These are phyloP conservation scores for Paulownia fortunei DNA, from an alignment of 257 asterid species.

Conservation along the genomic window DNA sequence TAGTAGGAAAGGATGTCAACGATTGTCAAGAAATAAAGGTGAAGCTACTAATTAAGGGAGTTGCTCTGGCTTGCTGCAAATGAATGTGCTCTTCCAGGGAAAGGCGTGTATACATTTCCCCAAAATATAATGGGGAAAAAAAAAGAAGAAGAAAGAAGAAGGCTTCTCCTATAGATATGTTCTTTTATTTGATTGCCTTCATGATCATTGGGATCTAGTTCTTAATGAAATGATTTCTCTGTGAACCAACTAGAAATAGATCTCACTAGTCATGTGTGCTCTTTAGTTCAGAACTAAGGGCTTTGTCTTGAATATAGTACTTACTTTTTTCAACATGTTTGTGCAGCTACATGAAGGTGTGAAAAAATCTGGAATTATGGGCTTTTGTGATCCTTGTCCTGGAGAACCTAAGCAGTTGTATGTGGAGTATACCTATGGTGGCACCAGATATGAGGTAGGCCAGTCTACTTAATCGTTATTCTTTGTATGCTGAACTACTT, in stretches of 20 bases:
- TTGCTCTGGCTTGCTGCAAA: neutral
- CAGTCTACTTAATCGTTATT: neutral
- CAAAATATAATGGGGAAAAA: too few species aligned
- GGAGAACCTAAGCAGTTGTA: slow-evolving; percentile 79
- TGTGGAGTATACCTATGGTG: slow-evolving; percentile 67
- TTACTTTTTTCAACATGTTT: slow-evolving; percentile 11
- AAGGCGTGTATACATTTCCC: neutral
- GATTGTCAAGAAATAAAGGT: too few species aligned
- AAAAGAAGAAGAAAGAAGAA: neutral
- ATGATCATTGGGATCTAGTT: slow-evolving; percentile 10
- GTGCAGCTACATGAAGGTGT: slow-evolving; percentile 91
- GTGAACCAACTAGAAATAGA: neutral
- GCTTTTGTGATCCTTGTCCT: slow-evolving; percentile 98
- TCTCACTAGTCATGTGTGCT: neutral
- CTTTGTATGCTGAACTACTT: slow-evolving; percentile 16
- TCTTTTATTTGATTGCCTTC: neutral
- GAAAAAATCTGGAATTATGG: slow-evolving; percentile 96
- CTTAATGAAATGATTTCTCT: neutral
- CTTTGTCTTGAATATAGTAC: neutral
- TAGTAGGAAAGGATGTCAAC: neutral
- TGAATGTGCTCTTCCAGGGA: neutral
- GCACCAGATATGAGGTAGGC: slow-evolving; percentile 67
- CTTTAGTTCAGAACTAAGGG: neutral
- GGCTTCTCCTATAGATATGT: neutral
- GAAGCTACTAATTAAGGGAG: too few species aligned